Percentiles rank a stretch among this genome's conserved stretches.
Conservation (phyloP, 2,329 filamentous ascomycete genomes). For the Colletotrichum phormii region DNA sequence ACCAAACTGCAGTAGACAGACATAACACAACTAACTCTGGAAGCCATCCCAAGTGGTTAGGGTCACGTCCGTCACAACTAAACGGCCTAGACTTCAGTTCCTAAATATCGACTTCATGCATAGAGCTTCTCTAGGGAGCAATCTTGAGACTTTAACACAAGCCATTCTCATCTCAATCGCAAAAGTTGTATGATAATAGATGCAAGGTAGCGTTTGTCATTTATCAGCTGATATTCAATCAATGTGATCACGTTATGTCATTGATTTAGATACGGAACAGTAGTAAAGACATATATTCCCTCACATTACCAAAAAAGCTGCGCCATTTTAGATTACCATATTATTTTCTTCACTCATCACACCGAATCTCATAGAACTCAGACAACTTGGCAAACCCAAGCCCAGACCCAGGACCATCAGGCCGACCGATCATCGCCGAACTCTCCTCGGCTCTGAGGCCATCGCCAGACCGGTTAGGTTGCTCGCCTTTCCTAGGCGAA, state of each 20-base stretch:
- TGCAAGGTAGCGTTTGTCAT: no score
- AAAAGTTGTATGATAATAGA: no score
- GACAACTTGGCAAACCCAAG: not conserved
- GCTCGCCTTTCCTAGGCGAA: not conserved
- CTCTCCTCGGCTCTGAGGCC: conserved; percentile 1
- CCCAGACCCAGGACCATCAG: not conserved
- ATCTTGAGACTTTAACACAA: no score
- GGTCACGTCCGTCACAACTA: no score
- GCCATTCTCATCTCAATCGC: no score
- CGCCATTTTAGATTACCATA: not conserved
- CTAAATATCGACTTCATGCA: not conserved
- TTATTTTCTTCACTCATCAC: conserved; percentile 14
- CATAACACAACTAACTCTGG: no score
- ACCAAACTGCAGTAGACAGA: no score
- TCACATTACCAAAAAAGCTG: not conserved
- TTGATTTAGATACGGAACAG: not conserved
- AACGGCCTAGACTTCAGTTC: no score
- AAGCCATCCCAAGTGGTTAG: no score
- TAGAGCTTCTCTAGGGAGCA: no score
- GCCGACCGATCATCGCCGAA: not conserved
- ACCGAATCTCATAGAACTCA: conserved; percentile 20
- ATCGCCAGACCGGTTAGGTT: not conserved
- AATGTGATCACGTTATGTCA: not conserved
- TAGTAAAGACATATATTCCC: not conserved
- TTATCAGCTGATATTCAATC: not conserved